Conservation (phyloP, 192 early-diverging fungal genomes). For the Powellomyces hirtus region DNA sequence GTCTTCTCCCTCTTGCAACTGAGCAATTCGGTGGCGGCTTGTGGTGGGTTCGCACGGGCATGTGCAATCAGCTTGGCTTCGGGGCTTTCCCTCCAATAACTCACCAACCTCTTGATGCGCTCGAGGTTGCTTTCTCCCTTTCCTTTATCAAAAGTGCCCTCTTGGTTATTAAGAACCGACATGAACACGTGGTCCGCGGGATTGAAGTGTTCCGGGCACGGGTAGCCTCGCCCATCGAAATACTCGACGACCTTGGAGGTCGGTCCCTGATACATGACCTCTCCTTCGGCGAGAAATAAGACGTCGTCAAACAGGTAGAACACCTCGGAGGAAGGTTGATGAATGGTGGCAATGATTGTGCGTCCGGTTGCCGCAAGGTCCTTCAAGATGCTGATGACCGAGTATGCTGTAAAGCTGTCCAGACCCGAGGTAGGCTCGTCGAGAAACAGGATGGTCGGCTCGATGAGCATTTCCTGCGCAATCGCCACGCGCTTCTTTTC, state of each 20-base stretch:
- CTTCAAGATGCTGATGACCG: constrained; percentile 46
- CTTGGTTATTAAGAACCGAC: constrained; percentile 48
- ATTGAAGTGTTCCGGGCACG: constrained; percentile 51
- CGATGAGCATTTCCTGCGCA: constrained; percentile 67
- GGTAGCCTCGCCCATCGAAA: constrained; percentile 39
- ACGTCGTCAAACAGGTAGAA: constrained; percentile 69
- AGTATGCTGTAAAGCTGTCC: constrained; percentile 54
- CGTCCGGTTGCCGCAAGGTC: constrained; percentile 43
- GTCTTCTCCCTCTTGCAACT: not conserved
- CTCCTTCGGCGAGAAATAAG: constrained; percentile 64
- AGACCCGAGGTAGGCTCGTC: constrained; percentile 74
- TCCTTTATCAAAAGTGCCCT: constrained; percentile 9
- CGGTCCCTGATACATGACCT: constrained; percentile 66
- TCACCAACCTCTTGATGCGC: constrained; percentile 32
- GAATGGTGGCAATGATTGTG: constrained; percentile 39
- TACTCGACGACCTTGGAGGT: constrained; percentile 44
- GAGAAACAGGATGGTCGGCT: constrained; percentile 64
- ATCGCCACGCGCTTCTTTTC: constrained; percentile 65
- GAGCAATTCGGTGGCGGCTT: not conserved
- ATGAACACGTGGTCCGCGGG: constrained; percentile 62
- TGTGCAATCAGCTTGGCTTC: constrained; percentile 25
- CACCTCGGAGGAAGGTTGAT: constrained; percentile 59
- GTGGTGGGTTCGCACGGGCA: constrained; percentile 17
- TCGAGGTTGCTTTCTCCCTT: constrained; percentile 23
- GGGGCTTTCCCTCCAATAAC: constrained; percentile 35